Conservation (phyloP, 768 basidiomycete species). For the Tylopilus vinaceipallidus region DNA sequence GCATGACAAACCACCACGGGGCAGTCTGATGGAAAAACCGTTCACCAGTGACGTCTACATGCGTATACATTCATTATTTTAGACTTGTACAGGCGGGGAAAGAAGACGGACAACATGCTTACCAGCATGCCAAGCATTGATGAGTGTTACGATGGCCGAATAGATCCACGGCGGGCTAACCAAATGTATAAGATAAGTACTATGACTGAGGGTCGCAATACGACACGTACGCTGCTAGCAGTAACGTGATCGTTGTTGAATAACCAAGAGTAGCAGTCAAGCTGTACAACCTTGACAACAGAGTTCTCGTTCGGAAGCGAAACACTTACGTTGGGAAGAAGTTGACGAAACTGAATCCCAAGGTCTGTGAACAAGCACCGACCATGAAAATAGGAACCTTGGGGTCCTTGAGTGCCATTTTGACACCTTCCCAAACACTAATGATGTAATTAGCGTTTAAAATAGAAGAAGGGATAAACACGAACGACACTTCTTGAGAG, state of each 20-base stretch:
- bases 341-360: constrained; percentile 60
- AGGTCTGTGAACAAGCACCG: constrained; percentile 49
- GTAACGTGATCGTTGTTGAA: constrained; percentile 53
- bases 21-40: constrained; percentile 59
- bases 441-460: not conserved
- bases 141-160: constrained; percentile 46
- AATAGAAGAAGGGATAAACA: not conserved
- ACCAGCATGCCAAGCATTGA: constrained; percentile 61
- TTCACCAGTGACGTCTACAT: constrained; percentile 55
- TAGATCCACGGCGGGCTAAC: constrained; percentile 62
- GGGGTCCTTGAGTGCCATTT: constrained; percentile 55
- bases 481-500: constrained; percentile 55
- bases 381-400: constrained; percentile 53
- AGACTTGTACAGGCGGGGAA: not conserved
- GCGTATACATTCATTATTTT: not conserved
- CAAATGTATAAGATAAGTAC: not conserved
- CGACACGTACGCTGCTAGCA: constrained; percentile 54
- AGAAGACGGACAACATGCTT: not conserved
- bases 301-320: not conserved
- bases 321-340: constrained; percentile 52
- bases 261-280: constrained; percentile 62
- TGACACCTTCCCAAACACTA: constrained; percentile 31
- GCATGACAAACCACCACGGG: constrained; percentile 60
- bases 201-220: not conserved
- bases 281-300: constrained; percentile 25